Evolutionary conservation across 2,329 filamentous ascomycete species (phyloP), one percentile per base, ranked within the genome.

Genomic region (Chrysosporium keratinophilum): DNA sequence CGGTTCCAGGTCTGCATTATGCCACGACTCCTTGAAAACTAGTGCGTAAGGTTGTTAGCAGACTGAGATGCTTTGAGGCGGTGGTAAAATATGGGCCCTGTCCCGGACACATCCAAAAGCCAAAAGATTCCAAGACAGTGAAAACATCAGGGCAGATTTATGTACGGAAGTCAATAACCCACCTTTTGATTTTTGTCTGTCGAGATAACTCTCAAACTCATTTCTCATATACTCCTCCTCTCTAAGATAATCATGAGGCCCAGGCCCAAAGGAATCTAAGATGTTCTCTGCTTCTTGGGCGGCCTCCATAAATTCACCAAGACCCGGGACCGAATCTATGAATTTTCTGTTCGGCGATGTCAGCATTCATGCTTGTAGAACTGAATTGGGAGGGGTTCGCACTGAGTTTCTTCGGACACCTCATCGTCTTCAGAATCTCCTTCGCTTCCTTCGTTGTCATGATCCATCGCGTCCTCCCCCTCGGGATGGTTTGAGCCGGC

Each of bases 21-120:
- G 74, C 64, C 73, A 76, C 28, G 65, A 63, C 45, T 74, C 63
- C 49, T 76, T 73, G 61, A 74, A 72, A 15, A 55, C 57, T 59
- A 37, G 41, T 43, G 3, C 11, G 5, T 43, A n/a, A 20, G 6
- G 63, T 63, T 68, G 50, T 51, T 43, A 37, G 44, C 20, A 4
- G 12, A 9, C 12, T 11, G 10, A 20, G 12, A n/a, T 33, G 34
- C 10, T 20, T 19, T 5, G 17, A 39, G 19, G 3, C 20, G 2
- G 14, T 3, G 10, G 15, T 34, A 17, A 12, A 17, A 12, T 17
- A n/a, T 40, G 3, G 37, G 15, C 37, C 3, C 37, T 40, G 12
- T 17, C 37, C 12, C 37, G 3, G 37, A 14, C 3, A 17, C 4
- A 4, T 40, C 11, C 15, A 14, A 14, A 12, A 40, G 37, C 3